Conservation (phyloP, 2,329 filamentous ascomycete genomes). For the Ophiostoma ips region DNA sequence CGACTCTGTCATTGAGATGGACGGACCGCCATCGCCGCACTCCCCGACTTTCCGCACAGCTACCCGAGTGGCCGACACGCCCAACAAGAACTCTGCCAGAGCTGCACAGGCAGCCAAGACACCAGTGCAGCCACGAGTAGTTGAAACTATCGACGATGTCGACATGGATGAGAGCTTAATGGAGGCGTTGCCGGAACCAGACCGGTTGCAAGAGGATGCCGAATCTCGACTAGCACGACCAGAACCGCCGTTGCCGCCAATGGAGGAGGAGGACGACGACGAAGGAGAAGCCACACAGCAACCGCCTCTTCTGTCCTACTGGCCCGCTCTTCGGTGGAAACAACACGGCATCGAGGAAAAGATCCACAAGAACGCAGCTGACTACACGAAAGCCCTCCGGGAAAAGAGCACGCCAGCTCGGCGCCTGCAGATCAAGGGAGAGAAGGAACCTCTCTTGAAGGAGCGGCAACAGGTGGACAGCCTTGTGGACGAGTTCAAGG, state of each 20-base stretch:
- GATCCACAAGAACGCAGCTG: constrained; percentile 32
- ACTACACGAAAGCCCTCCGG: constrained; percentile 33
- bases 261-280: not conserved
- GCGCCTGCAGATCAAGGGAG: constrained; percentile 32
- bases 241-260: not conserved
- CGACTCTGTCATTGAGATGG: constrained; percentile 1
- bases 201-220: not conserved
- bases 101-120: not conserved
- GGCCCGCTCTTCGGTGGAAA: constrained; percentile 16
- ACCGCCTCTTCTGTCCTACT: constrained; percentile 9
- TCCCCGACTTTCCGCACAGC: constrained; percentile 3
- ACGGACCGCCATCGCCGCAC: not conserved
- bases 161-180: constrained; percentile 2
- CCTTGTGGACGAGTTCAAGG: constrained; percentile 27
- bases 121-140: not conserved
- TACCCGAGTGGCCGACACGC: constrained; percentile 6
- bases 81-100: not conserved
- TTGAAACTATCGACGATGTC: not conserved
- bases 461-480: constrained; percentile 31
- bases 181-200: not conserved
- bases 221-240: not conserved
- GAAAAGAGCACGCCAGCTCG: constrained; percentile 31
- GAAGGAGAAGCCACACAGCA: constrained; percentile 6
- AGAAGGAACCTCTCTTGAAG: constrained; percentile 32
- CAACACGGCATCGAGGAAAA: constrained; percentile 26